Evolutionary conservation across 2,329 filamentous ascomycete genomes (phyloP).

Genomic region (Nothopassalora personata): DNA sequence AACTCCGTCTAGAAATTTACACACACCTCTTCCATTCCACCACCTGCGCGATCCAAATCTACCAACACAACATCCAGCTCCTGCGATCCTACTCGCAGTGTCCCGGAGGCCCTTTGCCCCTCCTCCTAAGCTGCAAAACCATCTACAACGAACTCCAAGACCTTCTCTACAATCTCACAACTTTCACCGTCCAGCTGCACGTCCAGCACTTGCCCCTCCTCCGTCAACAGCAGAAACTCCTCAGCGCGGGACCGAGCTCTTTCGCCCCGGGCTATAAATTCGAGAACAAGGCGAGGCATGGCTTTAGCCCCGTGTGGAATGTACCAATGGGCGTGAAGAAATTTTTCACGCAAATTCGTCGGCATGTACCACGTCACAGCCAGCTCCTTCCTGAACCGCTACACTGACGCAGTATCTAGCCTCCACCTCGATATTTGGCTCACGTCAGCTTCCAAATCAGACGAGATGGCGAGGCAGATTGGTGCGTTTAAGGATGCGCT

Average conservation of each 20-base stretch:
- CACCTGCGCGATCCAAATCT: background rate
- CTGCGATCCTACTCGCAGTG: background rate
- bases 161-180: background rate
- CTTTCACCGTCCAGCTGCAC: background rate
- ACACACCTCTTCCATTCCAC: background rate
- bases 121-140: background rate
- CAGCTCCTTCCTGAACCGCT: background rate
- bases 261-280: no score
- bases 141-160: background rate
- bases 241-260: background rate
- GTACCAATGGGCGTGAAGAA: background rate
- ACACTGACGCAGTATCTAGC: background rate
- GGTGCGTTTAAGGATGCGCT: background rate
- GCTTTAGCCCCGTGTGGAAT: background rate
- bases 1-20: background rate
- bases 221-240: background rate
- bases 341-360: background rate
- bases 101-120: background rate
- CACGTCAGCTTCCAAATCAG: background rate
- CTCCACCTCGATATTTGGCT: background rate
- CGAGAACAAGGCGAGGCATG: background rate
- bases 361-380: background rate
- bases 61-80: constrained; percentile 1
- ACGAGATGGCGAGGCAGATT: background rate
- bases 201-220: background rate